phyloP scores from a whole-genome alignment of 345 rosid genomes.

The Nephelium lappaceum region DNA sequence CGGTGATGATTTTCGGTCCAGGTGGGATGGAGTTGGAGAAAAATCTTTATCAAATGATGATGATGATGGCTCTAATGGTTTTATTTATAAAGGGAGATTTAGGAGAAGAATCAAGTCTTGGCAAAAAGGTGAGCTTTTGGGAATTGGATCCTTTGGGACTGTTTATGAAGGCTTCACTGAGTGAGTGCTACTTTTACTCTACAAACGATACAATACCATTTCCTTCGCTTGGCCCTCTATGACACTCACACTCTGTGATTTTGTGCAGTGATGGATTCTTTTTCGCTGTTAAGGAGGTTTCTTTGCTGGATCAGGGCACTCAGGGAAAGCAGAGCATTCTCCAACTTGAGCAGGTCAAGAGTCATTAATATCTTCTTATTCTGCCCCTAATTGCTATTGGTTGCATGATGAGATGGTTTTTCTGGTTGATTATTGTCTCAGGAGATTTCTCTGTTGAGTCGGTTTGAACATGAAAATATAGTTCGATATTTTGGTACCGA shows the following conservation, averaged over 20 bases:
- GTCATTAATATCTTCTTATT: background rate
- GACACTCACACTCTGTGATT: background rate
- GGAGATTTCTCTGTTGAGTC: conserved; percentile 83
- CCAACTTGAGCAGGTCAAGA: conserved; percentile 75
- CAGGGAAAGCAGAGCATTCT: conserved; percentile 36
- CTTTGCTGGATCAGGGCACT: too few relatives aligned
- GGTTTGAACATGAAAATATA: conserved; percentile 83
- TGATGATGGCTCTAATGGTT: too few relatives aligned
- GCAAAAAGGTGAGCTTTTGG: conserved; percentile 79
- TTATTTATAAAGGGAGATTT: conserved; percentile 31
- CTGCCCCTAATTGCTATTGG: background rate
- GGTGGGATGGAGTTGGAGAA: too few relatives aligned
- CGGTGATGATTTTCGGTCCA: too few relatives aligned
- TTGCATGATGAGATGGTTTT: conserved; percentile 3
- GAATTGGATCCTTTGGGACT: conserved; percentile 85
- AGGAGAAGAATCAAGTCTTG: conserved; percentile 48
- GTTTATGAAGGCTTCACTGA: conserved; percentile 77
- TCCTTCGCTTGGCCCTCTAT: background rate
- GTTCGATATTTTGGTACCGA: conserved; percentile 81
- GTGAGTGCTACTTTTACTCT: conserved; percentile 42
- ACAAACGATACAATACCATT: background rate
- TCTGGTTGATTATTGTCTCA: conserved; percentile 30
- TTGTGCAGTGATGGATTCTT: background rate
- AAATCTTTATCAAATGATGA: too few relatives aligned
- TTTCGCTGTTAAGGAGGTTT: too few relatives aligned